These are phyloP conservation scores for Trifolium subterraneum DNA, from an alignment of 306 rosid species.

Conservation along the genomic window DNA sequence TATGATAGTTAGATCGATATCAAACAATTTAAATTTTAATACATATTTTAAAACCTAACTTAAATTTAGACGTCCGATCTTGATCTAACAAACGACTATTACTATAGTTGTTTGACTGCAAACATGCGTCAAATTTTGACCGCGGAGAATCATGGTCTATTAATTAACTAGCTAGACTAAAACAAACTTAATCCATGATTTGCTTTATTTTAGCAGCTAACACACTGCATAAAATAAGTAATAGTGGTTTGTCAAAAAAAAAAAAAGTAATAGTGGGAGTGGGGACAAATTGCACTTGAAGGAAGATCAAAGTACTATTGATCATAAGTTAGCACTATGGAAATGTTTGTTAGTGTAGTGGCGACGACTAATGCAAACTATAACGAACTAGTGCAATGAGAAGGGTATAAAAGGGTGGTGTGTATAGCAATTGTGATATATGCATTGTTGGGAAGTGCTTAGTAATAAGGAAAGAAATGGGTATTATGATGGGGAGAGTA, in stretches of 20 bases:
- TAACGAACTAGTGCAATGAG: constrained; percentile 16
- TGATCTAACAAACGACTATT: too few species aligned
- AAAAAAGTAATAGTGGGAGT: not conserved
- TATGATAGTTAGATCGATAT: too few species aligned
- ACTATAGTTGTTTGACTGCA: too few species aligned
- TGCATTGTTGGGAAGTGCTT: constrained; percentile 17
- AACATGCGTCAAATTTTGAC: too few species aligned
- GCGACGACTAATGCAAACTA: constrained; percentile 33
- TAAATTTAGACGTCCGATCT: too few species aligned
- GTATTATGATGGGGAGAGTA: constrained; percentile 17
- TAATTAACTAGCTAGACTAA: not conserved
- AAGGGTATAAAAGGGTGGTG: constrained; percentile 43
- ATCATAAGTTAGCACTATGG: constrained; percentile 43
- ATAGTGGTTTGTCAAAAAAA: too few species aligned
- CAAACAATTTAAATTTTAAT: too few species aligned
- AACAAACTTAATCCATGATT: not conserved
- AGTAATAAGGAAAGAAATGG: not conserved
- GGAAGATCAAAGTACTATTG: constrained; percentile 35
- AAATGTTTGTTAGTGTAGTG: constrained; percentile 33
- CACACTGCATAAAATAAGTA: too few species aligned
- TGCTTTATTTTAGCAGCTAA: too few species aligned
- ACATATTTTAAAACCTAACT: too few species aligned
- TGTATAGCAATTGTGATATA: not conserved
- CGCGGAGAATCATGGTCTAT: too few species aligned
- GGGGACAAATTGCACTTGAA: constrained; percentile 39